Percentiles rank a stretch among this genome's conserved stretches.
Evolutionary conservation across 306 rosid genomes (phyloP).

Genomic region (Aeschynomene evenia): DNA sequence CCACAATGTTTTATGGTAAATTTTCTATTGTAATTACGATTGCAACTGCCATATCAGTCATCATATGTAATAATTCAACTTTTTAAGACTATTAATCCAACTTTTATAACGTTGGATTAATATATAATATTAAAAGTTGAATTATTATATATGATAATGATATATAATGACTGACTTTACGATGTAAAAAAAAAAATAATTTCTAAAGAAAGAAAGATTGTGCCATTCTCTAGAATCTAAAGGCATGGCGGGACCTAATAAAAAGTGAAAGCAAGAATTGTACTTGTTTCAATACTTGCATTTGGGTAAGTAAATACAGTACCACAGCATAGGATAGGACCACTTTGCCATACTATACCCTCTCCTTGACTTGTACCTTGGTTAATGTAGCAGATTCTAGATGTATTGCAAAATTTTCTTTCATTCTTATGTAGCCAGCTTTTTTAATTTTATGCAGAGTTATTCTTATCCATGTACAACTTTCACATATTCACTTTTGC

Average conservation of each 20-base stretch:
- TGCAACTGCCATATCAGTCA: no score
- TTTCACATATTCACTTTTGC: conserved; percentile 13
- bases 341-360: conserved; percentile 41
- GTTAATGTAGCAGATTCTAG: conserved; percentile 38
- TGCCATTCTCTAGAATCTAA: conserved; percentile 40
- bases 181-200: no score
- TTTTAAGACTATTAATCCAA: no score
- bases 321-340: conserved; percentile 38
- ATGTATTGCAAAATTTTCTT: no score
- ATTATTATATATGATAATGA: no score
- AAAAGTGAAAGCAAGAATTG: conserved; percentile 36
- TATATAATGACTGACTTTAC: no score
- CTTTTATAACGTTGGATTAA: no score
- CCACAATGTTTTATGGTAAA: no score
- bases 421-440: conserved; percentile 7
- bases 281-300: conserved; percentile 42
- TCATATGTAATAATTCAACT: no score
- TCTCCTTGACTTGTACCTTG: conserved; percentile 43
- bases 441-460: conserved; percentile 3
- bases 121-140: no score
- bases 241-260: conserved; percentile 29
- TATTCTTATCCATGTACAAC: conserved; percentile 29
- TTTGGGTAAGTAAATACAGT: conserved; percentile 34
- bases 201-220: conserved; percentile 30
- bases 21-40: no score